These are phyloP conservation scores for Vachellia pachyceras DNA, from an alignment of 306 rosid species.

Conservation along the genomic window DNA sequence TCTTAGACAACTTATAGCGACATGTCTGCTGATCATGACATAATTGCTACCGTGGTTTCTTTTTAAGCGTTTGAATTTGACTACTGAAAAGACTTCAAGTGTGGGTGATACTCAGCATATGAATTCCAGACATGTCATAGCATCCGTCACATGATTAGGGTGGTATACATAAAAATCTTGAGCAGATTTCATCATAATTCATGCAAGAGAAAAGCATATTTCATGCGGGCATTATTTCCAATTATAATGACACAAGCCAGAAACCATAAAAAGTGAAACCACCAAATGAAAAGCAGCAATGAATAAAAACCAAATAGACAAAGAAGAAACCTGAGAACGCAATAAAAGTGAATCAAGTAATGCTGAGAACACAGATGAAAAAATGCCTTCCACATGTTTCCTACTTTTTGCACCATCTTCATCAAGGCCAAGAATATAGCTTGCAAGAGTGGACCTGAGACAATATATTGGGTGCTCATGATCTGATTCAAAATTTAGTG, in stretches of 20 bases:
- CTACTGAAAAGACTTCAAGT: background rate
- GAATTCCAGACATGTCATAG: constrained; percentile 1
- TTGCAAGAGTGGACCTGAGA: constrained; percentile 85
- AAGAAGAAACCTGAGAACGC: constrained; percentile 84
- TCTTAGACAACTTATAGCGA: background rate
- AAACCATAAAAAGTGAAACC: constrained; percentile 28
- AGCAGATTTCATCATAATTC: background rate
- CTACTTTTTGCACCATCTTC: constrained; percentile 62
- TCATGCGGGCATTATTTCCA: background rate
- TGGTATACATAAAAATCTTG: background rate
- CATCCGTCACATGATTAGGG: background rate
- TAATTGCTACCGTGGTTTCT: background rate
- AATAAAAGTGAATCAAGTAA: constrained; percentile 80
- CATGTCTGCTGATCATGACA: background rate
- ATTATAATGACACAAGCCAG: constrained; percentile 8
- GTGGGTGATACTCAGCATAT: background rate
- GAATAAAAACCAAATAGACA: constrained; percentile 41
- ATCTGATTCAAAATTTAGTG: constrained; percentile 13
- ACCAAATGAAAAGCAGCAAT: background rate
- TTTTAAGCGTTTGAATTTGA: background rate
- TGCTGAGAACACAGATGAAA: constrained; percentile 78
- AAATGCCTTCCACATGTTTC: constrained; percentile 68
- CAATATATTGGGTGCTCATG: constrained; percentile 32
- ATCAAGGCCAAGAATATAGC: constrained; percentile 83
- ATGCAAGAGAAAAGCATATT: background rate